Evolutionary conservation across 441 rosid species (phyloP).

Genomic region (Adansonia madagascariensis): DNA sequence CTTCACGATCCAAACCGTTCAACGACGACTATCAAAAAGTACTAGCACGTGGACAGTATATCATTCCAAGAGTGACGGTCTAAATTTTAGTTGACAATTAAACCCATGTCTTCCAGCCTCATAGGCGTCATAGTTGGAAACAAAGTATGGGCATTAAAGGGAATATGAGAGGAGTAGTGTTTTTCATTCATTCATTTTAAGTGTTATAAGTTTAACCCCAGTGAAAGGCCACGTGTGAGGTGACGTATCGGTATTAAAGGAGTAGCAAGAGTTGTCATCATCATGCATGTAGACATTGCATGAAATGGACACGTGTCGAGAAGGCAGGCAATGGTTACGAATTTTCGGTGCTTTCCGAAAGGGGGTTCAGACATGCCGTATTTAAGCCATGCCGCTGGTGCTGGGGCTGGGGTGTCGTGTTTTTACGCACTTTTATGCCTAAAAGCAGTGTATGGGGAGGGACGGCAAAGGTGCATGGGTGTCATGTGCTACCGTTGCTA

Average conservation of each 20-base stretch:
- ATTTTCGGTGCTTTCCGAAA: conserved; percentile 4
- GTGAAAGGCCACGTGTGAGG: conserved; percentile 30
- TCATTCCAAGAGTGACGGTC: conserved; percentile 17
- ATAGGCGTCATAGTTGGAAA: background rate
- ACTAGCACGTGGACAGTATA: background rate
- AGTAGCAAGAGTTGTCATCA: conserved; percentile 34
- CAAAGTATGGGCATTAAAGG: background rate
- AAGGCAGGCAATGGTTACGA: conserved; percentile 15
- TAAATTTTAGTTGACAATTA: background rate
- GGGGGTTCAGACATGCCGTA: background rate
- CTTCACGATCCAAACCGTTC: background rate
- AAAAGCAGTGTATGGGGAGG: conserved; percentile 12
- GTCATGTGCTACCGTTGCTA: conserved; percentile 40
- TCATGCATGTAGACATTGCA: conserved; percentile 25
- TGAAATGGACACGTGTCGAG: conserved; percentile 36
- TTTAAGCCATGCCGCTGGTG: conserved; percentile 13
- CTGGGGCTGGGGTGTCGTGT: background rate
- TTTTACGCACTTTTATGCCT: background rate
- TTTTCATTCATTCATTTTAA: no score
- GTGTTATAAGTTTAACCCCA: background rate
- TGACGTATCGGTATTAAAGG: background rate
- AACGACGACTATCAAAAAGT: background rate
- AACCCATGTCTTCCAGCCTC: background rate
- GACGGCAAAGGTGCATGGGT: conserved; percentile 38
- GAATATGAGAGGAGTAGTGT: background rate